These are phyloP conservation scores for Pyrus bretschneideri DNA, from an alignment of 306 rosid species.

Conservation along the genomic window DNA sequence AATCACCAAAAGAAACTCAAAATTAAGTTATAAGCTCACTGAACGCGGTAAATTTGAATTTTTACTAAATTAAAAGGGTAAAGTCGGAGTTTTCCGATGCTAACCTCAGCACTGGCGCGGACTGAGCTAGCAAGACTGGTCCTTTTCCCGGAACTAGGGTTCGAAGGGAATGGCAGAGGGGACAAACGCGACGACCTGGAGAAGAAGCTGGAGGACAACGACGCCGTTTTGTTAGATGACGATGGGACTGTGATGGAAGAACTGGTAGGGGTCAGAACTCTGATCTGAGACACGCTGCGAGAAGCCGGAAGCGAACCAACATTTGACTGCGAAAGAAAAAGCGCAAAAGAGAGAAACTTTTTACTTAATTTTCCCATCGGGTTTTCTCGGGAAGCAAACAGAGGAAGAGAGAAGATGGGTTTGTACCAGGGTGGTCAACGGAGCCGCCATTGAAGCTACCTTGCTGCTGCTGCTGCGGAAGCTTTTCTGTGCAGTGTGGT, in stretches of 20 bases:
- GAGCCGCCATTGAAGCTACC: slow-evolving; percentile 38
- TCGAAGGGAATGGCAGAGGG: slow-evolving; percentile 17
- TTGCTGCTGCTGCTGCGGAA: background rate
- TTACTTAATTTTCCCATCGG: background rate
- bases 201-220: slow-evolving; percentile 21
- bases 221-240: slow-evolving; percentile 12
- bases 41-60: background rate
- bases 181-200: slow-evolving; percentile 23
- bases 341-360: background rate
- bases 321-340: slow-evolving; percentile 30
- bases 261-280: slow-evolving; percentile 13
- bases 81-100: background rate
- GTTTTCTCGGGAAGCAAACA: background rate
- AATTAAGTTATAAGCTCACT: background rate
- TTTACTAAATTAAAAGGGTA: too few relatives aligned
- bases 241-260: slow-evolving; percentile 13
- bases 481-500: background rate
- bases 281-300: slow-evolving; percentile 12
- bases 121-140: slow-evolving; percentile 16
- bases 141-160: slow-evolving; percentile 23
- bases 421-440: slow-evolving; percentile 37
- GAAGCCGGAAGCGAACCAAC: slow-evolving; percentile 26
- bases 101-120: slow-evolving; percentile 52
- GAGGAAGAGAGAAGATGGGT: background rate
- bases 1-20: background rate